phyloP scores from a whole-genome alignment of 2,329 filamentous ascomycete species.

The Epichloe coenophiala region DNA sequence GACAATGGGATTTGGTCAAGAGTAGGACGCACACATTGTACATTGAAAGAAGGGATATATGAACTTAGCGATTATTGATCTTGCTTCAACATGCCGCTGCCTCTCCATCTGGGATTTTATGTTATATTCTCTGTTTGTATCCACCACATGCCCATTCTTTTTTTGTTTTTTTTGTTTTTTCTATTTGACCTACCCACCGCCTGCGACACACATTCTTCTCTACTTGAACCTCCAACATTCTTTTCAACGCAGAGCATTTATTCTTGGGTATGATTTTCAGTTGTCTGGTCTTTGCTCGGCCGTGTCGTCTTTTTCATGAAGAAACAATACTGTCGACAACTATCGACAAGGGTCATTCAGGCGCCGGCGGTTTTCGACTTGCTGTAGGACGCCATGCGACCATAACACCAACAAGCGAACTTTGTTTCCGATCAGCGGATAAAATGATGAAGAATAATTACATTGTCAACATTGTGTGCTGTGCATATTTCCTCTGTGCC shows the following conservation, averaged over 20 bases:
- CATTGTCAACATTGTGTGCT: not conserved
- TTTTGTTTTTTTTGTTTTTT: too few species aligned
- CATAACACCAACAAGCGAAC: not conserved
- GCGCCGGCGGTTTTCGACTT: not conserved
- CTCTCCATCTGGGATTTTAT: not conserved
- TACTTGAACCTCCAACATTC: not conserved
- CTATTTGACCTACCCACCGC: not conserved
- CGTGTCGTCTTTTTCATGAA: not conserved
- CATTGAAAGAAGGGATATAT: not conserved
- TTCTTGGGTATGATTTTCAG: not conserved
- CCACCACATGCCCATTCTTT: not conserved
- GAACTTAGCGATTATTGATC: conserved; percentile 2
- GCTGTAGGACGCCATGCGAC: not conserved
- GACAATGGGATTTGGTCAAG: conserved; percentile 96
- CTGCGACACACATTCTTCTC: not conserved
- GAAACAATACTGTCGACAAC: not conserved
- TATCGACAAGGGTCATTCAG: not conserved
- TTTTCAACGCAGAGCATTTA: not conserved
- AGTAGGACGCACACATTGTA: conserved; percentile 40
- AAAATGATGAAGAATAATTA: not conserved
- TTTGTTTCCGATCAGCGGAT: not conserved
- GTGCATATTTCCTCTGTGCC: too few species aligned
- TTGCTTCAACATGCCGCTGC: not conserved
- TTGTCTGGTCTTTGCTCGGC: not conserved
- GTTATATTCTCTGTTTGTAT: not conserved